Evolutionary conservation across 2,329 filamentous ascomycete genomes (phyloP), one percentile per base, ranked within the genome.

Genomic region (Massarina eburnea): DNA sequence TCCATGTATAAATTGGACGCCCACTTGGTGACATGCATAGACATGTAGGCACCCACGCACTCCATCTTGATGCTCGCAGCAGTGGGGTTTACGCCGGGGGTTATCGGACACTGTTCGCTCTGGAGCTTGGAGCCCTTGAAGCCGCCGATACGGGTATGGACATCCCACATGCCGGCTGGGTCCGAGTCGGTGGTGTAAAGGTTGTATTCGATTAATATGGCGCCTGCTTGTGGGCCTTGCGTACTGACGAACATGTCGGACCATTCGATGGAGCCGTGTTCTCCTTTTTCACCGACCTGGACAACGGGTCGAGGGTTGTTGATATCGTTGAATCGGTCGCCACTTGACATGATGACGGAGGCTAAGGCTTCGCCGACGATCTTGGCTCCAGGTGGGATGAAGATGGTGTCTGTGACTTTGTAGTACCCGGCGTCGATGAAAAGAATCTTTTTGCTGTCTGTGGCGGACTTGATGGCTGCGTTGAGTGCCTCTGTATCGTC

Each of bases 281-380:
- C 81, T 3, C 86, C 85, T 0, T 80, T 73, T 4, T 72, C 71
- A 10, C 85, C 87, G n/a, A 90, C 78, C 54, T 83, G 80, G 1
- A 91, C 74, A 0, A 91, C 82, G 0, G 84, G 80, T 27, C 81
- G 73, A 0, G 88, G 87, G 37, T 74, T 75, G 46, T 48, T 38
- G 32, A 68, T 92, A 44, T 68, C 55, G 19, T 60, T 61, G 53
- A 71, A 72, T 35, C 54, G 78, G 10, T 47, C 59, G 39, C 90
- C 89, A 29, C 83, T 80, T 8, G 88, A 88, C 79, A 95, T 85
- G 62, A 95, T 86, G 42, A 94, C 74, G 1, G 91, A 86, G 1
- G 89, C 85, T 82, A 88, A 91, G 57, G 90, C 83, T 72, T 95
- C 90, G 55, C 90, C 90, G 1, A 87, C 88, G 66, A 95, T 88